phyloP scores from a whole-genome alignment of 768 basidiomycete species.

The Termitomyces sp. region DNA sequence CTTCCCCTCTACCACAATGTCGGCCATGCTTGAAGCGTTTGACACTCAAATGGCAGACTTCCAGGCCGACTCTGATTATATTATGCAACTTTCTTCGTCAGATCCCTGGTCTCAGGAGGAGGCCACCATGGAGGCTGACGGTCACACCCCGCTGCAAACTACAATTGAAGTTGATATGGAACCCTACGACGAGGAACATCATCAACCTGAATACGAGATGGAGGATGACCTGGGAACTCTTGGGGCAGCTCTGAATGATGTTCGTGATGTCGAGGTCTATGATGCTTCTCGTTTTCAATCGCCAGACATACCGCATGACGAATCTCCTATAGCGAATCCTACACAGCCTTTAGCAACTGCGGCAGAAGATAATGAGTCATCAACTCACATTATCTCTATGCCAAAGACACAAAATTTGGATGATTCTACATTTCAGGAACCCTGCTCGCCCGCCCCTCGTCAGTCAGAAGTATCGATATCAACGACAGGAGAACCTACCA shows the following conservation, averaged over 20 bases:
- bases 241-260: slow-evolving; percentile 21
- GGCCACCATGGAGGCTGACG: slow-evolving; percentile 57
- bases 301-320: slow-evolving; percentile 11
- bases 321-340: slow-evolving; percentile 5
- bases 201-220: slow-evolving; percentile 53
- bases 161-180: slow-evolving; percentile 69
- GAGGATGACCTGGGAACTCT: slow-evolving; percentile 32
- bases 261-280: slow-evolving; percentile 44
- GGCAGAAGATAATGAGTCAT: slow-evolving; percentile 2
- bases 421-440: background rate
- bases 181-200: slow-evolving; percentile 37
- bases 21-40: slow-evolving; percentile 44
- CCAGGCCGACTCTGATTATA: slow-evolving; percentile 48
- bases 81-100: slow-evolving; percentile 45
- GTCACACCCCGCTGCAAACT: slow-evolving; percentile 21
- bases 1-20: slow-evolving; percentile 21
- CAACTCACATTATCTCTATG: background rate
- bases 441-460: background rate
- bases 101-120: slow-evolving; percentile 51
- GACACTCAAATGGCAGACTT: slow-evolving; percentile 67
- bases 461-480: background rate
- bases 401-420: background rate
- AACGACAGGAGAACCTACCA: background rate
- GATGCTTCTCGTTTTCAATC: slow-evolving; percentile 31
- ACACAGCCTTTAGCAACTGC: background rate